Percentiles rank a stretch among this genome's conserved stretches.
Conservation (phyloP, 2,329 filamentous ascomycete species). For the Penicillium corylophilum region DNA sequence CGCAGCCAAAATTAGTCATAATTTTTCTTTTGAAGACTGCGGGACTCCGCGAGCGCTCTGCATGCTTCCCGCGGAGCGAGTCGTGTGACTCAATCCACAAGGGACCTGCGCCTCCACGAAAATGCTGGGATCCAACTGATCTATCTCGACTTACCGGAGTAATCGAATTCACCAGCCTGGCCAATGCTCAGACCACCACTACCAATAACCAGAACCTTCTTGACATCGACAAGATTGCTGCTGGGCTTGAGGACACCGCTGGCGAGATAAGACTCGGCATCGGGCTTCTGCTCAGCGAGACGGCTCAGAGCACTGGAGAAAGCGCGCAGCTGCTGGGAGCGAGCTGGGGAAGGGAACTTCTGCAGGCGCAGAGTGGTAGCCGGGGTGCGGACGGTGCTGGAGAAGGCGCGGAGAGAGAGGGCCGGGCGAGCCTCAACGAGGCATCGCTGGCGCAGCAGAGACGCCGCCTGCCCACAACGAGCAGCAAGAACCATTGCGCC, state of each 20-base stretch:
- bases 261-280: constrained; percentile 81
- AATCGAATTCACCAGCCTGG: constrained; percentile 97
- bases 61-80: constrained; percentile 7
- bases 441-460: constrained; percentile 44
- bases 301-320: constrained; percentile 44
- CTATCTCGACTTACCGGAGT: constrained; percentile 71
- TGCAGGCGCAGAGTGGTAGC: constrained; percentile 37
- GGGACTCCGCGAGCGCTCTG: constrained; percentile 1
- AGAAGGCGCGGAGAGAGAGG: constrained; percentile 40
- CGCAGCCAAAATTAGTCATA: constrained; percentile 20
- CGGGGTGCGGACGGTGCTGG: constrained; percentile 34
- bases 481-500: constrained; percentile 47
- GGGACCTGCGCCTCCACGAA: constrained; percentile 1
- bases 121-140: neutral
- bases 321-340: constrained; percentile 44
- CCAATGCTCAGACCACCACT: constrained; percentile 95
- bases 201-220: constrained; percentile 96
- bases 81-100: neutral
- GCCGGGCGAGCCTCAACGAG: constrained; percentile 38
- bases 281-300: constrained; percentile 63
- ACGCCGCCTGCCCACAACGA: constrained; percentile 45
- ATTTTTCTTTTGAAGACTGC: neutral
- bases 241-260: constrained; percentile 81
- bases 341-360: constrained; percentile 37
- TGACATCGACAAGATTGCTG: constrained; percentile 78